A percentile compares a stretch with the other conserved stretches of the same genome.
phyloP scores from a whole-genome alignment of 306 rosid species.

The Sicyos baderoa region DNA sequence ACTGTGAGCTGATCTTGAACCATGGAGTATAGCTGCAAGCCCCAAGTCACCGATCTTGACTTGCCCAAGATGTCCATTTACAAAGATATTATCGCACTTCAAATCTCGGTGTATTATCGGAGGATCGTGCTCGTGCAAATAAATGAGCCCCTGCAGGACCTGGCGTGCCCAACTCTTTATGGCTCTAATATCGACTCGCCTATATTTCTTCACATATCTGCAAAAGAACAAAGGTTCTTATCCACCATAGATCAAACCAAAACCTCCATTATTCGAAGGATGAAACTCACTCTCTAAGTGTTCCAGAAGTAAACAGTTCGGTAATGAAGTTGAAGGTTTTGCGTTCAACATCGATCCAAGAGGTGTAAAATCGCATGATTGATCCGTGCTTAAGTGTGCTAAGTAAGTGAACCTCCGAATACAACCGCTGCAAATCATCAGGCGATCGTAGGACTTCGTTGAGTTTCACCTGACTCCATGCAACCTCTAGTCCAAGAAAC shows the following conservation, averaged over 20 bases:
- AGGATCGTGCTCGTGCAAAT: conserved; percentile 69
- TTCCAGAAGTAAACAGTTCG: conserved; percentile 81
- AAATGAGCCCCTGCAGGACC: conserved; percentile 67
- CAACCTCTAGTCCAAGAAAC: conserved; percentile 77
- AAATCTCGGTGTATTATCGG: conserved; percentile 87
- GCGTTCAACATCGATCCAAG: conserved; percentile 67
- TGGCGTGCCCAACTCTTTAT: conserved; percentile 76
- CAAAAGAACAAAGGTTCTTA: conserved; percentile 13
- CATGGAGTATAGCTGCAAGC: conserved; percentile 68
- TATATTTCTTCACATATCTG: conserved; percentile 72
- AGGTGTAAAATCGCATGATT: conserved; percentile 65
- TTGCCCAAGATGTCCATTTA: conserved; percentile 91
- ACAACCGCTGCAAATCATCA: conserved; percentile 74
- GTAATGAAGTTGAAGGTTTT: conserved; percentile 78
- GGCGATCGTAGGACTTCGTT: conserved; percentile 56
- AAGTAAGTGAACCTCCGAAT: conserved; percentile 90
- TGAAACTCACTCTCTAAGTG: conserved; percentile 68
- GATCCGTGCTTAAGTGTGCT: conserved; percentile 70
- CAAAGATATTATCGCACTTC: conserved; percentile 80
- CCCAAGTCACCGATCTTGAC: conserved; percentile 89
- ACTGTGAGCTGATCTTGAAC: conserved; percentile 69
- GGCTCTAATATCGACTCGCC: conserved; percentile 45
- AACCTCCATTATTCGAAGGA: not conserved
- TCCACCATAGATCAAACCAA: not conserved
- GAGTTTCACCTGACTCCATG: conserved; percentile 79